Conservation (phyloP, 164 flowering plant genomes). For the Cinnamomum chago region DNA sequence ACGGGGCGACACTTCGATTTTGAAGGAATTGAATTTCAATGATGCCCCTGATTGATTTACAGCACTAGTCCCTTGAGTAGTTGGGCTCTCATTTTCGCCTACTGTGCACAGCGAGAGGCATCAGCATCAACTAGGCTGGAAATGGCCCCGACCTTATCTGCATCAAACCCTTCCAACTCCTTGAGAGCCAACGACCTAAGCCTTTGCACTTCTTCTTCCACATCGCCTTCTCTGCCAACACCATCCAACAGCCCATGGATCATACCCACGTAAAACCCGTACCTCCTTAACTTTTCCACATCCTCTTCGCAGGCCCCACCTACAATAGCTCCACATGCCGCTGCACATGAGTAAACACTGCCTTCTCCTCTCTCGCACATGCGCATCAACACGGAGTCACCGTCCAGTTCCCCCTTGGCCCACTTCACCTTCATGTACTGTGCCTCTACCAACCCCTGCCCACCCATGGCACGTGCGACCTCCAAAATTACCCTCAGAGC, state of each 20-base stretch:
- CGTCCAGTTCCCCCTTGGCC: not conserved
- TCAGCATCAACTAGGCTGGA: conserved; percentile 11
- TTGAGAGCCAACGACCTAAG: conserved; percentile 26
- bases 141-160: conserved; percentile 11
- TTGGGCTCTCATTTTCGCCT: no score
- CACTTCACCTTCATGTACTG: conserved; percentile 21
- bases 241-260: conserved; percentile 25
- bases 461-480: conserved; percentile 44
- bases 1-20: no score
- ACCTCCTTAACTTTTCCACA: conserved; percentile 47
- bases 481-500: conserved; percentile 49
- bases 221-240: conserved; percentile 3
- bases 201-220: conserved; percentile 11
- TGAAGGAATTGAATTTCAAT: no score
- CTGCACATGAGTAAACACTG: conserved; percentile 47
- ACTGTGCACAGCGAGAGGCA: no score
- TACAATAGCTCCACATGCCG: conserved; percentile 68
- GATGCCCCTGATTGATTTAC: no score
- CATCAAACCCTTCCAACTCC: conserved; percentile 28
- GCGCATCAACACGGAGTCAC: conserved; percentile 6
- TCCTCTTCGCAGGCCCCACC: conserved; percentile 63
- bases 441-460: conserved; percentile 45
- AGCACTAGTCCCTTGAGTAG: no score
- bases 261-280: conserved; percentile 49
- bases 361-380: conserved; percentile 44